Evolutionary conservation across 306 rosid genomes (phyloP).

Genomic region (Lablab purpureus): DNA sequence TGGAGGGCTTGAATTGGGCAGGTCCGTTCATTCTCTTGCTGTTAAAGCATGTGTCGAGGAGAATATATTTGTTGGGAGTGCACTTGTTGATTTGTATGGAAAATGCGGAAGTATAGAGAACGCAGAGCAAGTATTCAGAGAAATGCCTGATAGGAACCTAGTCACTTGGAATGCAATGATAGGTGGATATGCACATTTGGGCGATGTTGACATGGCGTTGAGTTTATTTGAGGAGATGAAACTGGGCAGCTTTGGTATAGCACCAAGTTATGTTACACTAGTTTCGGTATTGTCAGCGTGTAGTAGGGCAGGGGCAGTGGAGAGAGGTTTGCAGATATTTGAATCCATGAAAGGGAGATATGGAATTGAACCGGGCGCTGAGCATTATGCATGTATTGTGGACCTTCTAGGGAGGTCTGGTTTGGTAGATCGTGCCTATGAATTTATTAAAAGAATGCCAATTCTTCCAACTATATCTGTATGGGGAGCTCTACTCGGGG

Average conservation of each 20-base stretch:
- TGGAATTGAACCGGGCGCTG: slow-evolving; percentile 73
- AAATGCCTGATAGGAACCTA: slow-evolving; percentile 70
- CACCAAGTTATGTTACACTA: slow-evolving; percentile 73
- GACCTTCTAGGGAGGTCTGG: slow-evolving; percentile 87
- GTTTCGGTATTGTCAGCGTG: slow-evolving; percentile 81
- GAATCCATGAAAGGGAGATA: slow-evolving; percentile 66
- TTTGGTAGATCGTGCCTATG: slow-evolving; percentile 82
- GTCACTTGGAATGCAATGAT: slow-evolving; percentile 81
- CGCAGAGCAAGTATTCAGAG: slow-evolving; percentile 65
- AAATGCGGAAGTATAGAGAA: slow-evolving; percentile 78
- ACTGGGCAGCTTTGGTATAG: slow-evolving; percentile 35
- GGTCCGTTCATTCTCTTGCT: slow-evolving; percentile 79
- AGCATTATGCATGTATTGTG: slow-evolving; percentile 87
- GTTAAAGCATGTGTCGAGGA: slow-evolving; percentile 73
- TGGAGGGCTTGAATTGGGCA: slow-evolving; percentile 77
- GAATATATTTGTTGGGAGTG: slow-evolving; percentile 81
- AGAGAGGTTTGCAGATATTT: slow-evolving; percentile 74
- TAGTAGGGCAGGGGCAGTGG: slow-evolving; percentile 80
- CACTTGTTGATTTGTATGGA: slow-evolving; percentile 90
- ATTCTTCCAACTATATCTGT: slow-evolving; percentile 74
- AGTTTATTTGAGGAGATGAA: slow-evolving; percentile 69
- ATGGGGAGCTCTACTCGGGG: slow-evolving; percentile 91
- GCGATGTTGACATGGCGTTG: slow-evolving; percentile 73
- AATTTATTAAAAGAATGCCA: slow-evolving; percentile 73
- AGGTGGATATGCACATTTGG: slow-evolving; percentile 81